Conservation (phyloP, 2,329 filamentous ascomycete genomes). For the Aspergillus jensenii region DNA sequence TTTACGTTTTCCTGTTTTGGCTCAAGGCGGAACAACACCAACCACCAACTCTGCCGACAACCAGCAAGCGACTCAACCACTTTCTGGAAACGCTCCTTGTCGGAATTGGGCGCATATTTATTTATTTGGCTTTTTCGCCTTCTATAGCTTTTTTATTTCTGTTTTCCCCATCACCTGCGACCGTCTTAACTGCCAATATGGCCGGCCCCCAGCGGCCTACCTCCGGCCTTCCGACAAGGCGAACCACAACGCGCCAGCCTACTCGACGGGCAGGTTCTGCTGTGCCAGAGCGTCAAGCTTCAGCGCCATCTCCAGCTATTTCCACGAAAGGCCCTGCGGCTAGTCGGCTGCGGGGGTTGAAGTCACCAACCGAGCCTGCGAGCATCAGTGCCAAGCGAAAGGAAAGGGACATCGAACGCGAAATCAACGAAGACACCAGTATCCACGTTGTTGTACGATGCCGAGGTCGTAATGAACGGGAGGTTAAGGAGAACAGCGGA, state of each 20-base stretch:
- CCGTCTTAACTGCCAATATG: slow-evolving; percentile 41
- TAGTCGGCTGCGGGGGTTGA: slow-evolving; percentile 35
- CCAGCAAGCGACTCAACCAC: background rate
- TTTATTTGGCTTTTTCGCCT: background rate
- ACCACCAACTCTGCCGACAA: slow-evolving; percentile 3
- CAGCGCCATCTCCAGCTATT: slow-evolving; percentile 74
- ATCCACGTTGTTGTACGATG: slow-evolving; percentile 97
- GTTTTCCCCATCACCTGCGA: background rate
- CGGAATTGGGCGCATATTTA: background rate
- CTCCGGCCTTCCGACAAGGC: slow-evolving; percentile 49
- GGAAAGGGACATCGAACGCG: slow-evolving; percentile 76
- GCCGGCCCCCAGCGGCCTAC: slow-evolving; percentile 55
- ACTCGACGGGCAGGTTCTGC: slow-evolving; percentile 54
- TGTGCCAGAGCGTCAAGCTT: slow-evolving; percentile 57
- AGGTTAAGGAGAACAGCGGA: slow-evolving; percentile 90
- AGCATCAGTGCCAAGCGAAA: slow-evolving; percentile 74
- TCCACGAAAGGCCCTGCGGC: slow-evolving; percentile 61
- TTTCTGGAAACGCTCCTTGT: background rate
- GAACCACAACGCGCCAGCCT: slow-evolving; percentile 47
- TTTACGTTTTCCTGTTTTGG: slow-evolving; percentile 32
- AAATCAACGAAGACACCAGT: slow-evolving; percentile 79
- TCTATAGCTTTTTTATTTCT: background rate
- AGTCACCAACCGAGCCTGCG: slow-evolving; percentile 47
- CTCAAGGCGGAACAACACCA: slow-evolving; percentile 18
- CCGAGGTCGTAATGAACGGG: slow-evolving; percentile 86